Evolutionary conservation across 768 basidiomycete genomes (phyloP), one percentile per base, ranked within the genome.

Genomic region (Leccinum ochraceum): DNA sequence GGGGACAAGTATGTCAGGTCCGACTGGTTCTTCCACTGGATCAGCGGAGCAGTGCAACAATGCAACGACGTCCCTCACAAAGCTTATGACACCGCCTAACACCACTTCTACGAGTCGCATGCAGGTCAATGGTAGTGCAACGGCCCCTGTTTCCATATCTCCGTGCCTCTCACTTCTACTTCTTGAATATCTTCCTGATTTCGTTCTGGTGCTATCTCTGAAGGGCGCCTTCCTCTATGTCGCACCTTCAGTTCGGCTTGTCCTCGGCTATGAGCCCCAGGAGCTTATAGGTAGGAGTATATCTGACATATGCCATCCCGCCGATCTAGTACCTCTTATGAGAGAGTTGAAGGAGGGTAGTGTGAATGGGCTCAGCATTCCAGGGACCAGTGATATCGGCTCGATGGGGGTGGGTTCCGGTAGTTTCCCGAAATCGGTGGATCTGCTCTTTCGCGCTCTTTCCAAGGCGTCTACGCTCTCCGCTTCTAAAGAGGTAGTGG

Each of bases 171-270:
- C 71, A 1, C 72, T 72, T 46, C 70, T 90, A 17, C 76, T 92
- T 49, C 83, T 92, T 57, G 83, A 84, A 66, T 76, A 78, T 30
- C 74, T 79, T 6, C 86, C 88, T 3, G 96, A 98, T 72, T 92
- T 96, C 71, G 78, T 97, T 24, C 89, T 91, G 69, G 95, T 98
- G 57, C 81, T 99, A 44, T 94, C 92, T 3, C 85, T 97, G 66
- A 95, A 98, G 70, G 96, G 96, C 30, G 80, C 83, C 16, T 94
- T 98, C 74, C 86, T 96, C 53, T 99, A 97, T 72, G 91, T 94
- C 55, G 92, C 94, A 0, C 94, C 94, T 1, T 84, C 89, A 26
- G 86, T 96, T 20, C 77, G 83, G 11, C 78, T 83, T 30, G 85
- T 94, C 10, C 81, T 98, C 37, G 95, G 95, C 39, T 97, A 95